Percentiles rank a stretch among this genome's conserved stretches.
phyloP scores from a whole-genome alignment of 345 rosid genomes.

The Anacardium occidentale region DNA sequence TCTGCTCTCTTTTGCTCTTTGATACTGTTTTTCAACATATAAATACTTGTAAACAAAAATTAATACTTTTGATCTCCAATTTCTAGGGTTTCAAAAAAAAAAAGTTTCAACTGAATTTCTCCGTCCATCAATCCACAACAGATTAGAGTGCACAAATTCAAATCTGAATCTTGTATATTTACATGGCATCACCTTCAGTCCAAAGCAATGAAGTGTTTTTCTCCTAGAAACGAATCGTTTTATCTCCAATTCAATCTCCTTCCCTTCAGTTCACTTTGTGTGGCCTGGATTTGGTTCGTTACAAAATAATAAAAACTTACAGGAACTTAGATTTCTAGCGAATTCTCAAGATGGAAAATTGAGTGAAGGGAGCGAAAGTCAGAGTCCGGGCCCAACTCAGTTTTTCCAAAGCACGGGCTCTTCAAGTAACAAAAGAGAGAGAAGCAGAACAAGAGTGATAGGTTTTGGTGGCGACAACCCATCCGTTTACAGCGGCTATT shows the following conservation, averaged over 20 bases:
- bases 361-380: conserved; percentile 42
- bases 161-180: conserved; percentile 31
- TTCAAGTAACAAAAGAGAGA: conserved; percentile 49
- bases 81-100: conserved; percentile 35
- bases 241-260: conserved; percentile 27
- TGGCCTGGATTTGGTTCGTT: conserved; percentile 39
- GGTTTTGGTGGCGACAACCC: conserved; percentile 75
- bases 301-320: conserved; percentile 28
- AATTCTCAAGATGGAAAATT: conserved; percentile 72
- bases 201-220: conserved; percentile 42
- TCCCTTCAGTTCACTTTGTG: conserved; percentile 22
- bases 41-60: not conserved
- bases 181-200: conserved; percentile 34
- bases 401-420: conserved; percentile 28
- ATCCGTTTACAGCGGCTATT: too few species aligned
- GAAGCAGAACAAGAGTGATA: conserved; percentile 44
- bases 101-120: conserved; percentile 45
- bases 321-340: conserved; percentile 42
- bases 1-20: too few species aligned
- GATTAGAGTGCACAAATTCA: conserved; percentile 20
- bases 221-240: conserved; percentile 35
- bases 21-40: too few species aligned
- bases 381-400: conserved; percentile 31
- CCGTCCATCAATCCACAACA: conserved; percentile 36
- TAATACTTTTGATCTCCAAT: conserved; percentile 1